Base-by-base conservation (phyloP, 2,329 filamentous ascomycete species). In the Sordariomycetes sp. region DNA sequence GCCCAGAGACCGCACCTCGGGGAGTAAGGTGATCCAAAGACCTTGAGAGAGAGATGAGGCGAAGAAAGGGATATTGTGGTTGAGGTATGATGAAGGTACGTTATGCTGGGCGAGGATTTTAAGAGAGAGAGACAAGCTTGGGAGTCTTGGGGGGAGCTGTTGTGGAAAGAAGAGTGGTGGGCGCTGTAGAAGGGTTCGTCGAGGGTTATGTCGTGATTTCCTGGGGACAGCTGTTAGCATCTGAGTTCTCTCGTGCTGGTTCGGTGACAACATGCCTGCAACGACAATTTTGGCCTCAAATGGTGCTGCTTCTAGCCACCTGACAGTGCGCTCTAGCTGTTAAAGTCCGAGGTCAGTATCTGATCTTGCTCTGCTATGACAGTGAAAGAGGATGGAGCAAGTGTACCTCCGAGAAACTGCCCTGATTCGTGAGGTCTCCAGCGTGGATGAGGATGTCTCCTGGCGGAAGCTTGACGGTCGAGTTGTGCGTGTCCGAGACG, bases 361-460 rank as follows among this genome's bases (percentile, higher is more conserved):
- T 19, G 20, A 25, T 14, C 11, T 6, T 28, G 12, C n/a, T 19
- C 35, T 26, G 6, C n/a, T 11, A 9, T 12, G n/a, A 30, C 11
- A 12, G 12, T n/a, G 21, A 19, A 16, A 29, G 26, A 20, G 17
- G 7, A 4, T 4, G 18, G 24, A 12, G n/a, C 8, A 15, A 10
- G 26, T 40, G 33, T 23, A 68, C 67, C 57, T 79, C 74, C 6
- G 60, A 61, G 42, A 63, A 62, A 42, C 62, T 79, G 12, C 83
- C 83, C 49, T 82, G 75, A 50, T 86, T 86, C 4, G 82, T 85
- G 43, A 88, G 55, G 50, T 88, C 83, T 6, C 83, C 82, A 2
- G 82, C 82, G 49, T 86, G 82, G 32, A 87, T 77, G 21, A 88
- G 64, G 8, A 88, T 72, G 50, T 88, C 81, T 26, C 82, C 83